A percentile compares a stretch with the other conserved stretches of the same genome.
phyloP scores from a whole-genome alignment of 2,329 filamentous ascomycete genomes.

The Aureobasidium sp. region DNA sequence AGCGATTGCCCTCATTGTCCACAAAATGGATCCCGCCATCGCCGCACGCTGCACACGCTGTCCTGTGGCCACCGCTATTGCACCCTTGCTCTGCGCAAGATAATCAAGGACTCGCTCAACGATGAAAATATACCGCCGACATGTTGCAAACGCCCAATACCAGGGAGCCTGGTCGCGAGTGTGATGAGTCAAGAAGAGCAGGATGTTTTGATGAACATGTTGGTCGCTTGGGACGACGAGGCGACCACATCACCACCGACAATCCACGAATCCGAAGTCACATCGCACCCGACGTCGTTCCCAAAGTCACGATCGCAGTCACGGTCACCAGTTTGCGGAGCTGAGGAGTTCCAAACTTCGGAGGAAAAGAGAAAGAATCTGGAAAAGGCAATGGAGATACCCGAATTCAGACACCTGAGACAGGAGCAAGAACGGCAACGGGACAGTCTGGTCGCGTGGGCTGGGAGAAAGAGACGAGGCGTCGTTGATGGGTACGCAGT shows the following conservation, averaged over 20 bases:
- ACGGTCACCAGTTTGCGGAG: not conserved
- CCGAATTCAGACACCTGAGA: constrained; percentile 24
- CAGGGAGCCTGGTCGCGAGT: constrained; percentile 33
- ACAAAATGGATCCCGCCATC: constrained; percentile 21
- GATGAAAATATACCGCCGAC: constrained; percentile 29
- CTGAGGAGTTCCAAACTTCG: not conserved
- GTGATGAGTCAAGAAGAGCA: constrained; percentile 35
- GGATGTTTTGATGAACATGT: constrained; percentile 27
- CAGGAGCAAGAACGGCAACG: constrained; percentile 25
- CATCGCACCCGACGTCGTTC: not conserved
- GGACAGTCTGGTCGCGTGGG: constrained; percentile 26
- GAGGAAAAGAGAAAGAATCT: constrained; percentile 19
- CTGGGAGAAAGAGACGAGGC: constrained; percentile 20
- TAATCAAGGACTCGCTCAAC: constrained; percentile 31
- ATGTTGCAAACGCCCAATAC: constrained; percentile 36
- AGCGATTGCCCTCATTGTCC: constrained; percentile 29
- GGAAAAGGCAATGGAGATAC: constrained; percentile 20
- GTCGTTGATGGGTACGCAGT: constrained; percentile 15
- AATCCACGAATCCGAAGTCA: not conserved
- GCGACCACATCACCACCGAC: constrained; percentile 5
- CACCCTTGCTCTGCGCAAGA: constrained; percentile 27
- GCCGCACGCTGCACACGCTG: constrained; percentile 26
- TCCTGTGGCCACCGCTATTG: constrained; percentile 31
- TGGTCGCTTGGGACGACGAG: constrained; percentile 28
- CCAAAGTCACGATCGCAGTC: constrained; percentile 1